These are phyloP conservation scores for Sphaerulina musiva DNA, from an alignment of 2,329 filamentous ascomycete genomes.

Conservation along the genomic window DNA sequence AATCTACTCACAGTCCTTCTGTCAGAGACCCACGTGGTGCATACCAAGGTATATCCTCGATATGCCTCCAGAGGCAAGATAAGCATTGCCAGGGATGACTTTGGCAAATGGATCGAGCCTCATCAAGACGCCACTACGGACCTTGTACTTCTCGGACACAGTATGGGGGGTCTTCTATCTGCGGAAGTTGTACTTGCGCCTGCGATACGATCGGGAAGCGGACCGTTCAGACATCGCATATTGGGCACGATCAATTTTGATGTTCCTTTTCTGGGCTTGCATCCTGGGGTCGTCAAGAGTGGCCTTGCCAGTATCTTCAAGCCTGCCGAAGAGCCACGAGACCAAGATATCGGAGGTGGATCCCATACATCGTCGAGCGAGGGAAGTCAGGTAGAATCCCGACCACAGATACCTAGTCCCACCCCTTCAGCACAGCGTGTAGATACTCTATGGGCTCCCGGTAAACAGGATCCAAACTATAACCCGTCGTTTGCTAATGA, in stretches of 20 bases:
- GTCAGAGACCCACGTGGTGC: slow-evolving; percentile 67
- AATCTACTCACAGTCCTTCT: slow-evolving; percentile 61
- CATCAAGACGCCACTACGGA: slow-evolving; percentile 70
- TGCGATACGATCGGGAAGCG: slow-evolving; percentile 26
- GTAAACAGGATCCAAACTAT: slow-evolving; percentile 54
- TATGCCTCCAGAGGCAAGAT: slow-evolving; percentile 71
- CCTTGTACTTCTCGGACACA: slow-evolving; percentile 77
- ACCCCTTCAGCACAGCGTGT: slow-evolving; percentile 5
- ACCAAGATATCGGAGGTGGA: slow-evolving; percentile 5
- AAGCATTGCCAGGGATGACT: slow-evolving; percentile 69
- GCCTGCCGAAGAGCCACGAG: slow-evolving; percentile 37
- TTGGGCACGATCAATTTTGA: slow-evolving; percentile 78
- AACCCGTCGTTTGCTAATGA: slow-evolving; percentile 74
- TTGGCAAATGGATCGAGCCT: slow-evolving; percentile 73
- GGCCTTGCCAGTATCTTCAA: slow-evolving; percentile 73
- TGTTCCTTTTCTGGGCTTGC: slow-evolving; percentile 79
- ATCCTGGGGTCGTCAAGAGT: slow-evolving; percentile 78
- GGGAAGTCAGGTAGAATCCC: background rate
- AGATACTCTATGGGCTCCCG: slow-evolving; percentile 28
- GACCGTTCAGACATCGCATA: slow-evolving; percentile 63
- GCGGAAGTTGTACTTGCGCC: slow-evolving; percentile 68
- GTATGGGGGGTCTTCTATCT: slow-evolving; percentile 78
- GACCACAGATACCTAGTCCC: background rate
- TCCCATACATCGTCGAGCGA: background rate
- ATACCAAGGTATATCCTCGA: slow-evolving; percentile 77